Base-by-base conservation (phyloP, 495 filamentous ascomycete genomes). In the Copromyces sp. region DNA sequence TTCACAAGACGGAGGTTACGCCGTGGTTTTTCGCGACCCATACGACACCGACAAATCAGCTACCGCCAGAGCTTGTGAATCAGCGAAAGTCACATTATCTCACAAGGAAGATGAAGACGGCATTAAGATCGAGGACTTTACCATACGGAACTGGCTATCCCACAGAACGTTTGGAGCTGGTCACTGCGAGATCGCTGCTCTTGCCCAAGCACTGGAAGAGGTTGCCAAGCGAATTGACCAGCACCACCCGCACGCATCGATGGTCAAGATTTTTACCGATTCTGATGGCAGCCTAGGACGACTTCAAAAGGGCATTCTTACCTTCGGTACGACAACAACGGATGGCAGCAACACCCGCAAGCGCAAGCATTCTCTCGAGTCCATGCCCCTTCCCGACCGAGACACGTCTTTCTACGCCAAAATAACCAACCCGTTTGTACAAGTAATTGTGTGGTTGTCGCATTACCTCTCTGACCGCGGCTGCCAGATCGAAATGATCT, bases 41-140 rank as follows among this genome's bases (percentile, higher is more conserved):
- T 61, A 61, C 24, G 53, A 4, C 24, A 6, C 53, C 53, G 12
- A 61, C 29, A 61, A 16, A 61, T 12, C 53, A 16, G 24, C 29
- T 5, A 32, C 2, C 1, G 24, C 53, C 2, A 16, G 24, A 20
- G 53, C 5, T 2, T 61, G 24, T 0, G 0, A 61, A 0, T 3
- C 24, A 2, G 2, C 2, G 0, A 59, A 4, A 1, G 5, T 11
- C 12, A 4, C 0, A 1, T n/a, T n/a, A n/a, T n/a, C n/a, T n/a
- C n/a, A n/a, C n/a, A n/a, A n/a, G n/a, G n/a, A n/a, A n/a, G n/a
- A n/a, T n/a, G n/a, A n/a, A 35, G 53, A 61, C 1, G 53, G 53
- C 12, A 32, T 61, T 0, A 32, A 3, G 2, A 0, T 61, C 2
- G 12, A 2, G 20, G 24, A 61, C 12, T 61, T 61, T 32, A 61